These are phyloP conservation scores for Eimeria necatrix DNA, from an alignment of 169 alveolate genomes.

Conservation along the genomic window DNA sequence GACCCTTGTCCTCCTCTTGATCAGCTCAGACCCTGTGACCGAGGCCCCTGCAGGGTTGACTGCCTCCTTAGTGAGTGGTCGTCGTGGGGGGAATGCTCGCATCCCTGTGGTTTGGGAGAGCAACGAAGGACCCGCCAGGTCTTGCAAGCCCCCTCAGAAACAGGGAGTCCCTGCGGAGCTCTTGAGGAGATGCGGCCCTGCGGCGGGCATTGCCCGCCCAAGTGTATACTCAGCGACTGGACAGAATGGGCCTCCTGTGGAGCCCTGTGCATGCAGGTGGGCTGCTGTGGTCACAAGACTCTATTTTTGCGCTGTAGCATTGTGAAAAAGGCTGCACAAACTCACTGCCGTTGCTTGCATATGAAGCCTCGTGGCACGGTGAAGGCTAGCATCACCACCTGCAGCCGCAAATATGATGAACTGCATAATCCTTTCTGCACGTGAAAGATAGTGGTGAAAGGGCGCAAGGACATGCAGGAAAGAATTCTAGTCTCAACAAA, in stretches of 20 bases:
- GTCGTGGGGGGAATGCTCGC: conserved; percentile 85
- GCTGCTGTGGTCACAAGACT: not conserved
- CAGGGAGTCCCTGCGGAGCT: conserved; percentile 57
- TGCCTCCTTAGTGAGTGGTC: conserved; percentile 86
- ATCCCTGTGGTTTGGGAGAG: conserved; percentile 84
- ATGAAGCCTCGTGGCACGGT: too few species aligned
- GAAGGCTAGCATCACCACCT: too few species aligned
- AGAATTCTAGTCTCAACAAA: too few species aligned
- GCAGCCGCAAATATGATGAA: too few species aligned
- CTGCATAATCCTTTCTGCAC: too few species aligned
- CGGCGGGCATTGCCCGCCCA: conserved; percentile 60
- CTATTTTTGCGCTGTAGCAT: too few species aligned
- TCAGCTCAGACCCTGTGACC: conserved; percentile 66
- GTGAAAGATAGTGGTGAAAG: too few species aligned
- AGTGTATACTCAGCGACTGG: conserved; percentile 80
- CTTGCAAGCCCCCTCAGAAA: not conserved
- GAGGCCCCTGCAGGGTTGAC: conserved; percentile 76
- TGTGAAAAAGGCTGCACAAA: too few species aligned
- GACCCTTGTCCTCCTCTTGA: conserved; percentile 72
- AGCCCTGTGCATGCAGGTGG: conserved; percentile 75
- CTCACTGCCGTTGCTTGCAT: too few species aligned
- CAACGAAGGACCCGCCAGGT: conserved; percentile 78
- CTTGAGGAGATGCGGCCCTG: conserved; percentile 64
- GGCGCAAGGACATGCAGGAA: too few species aligned
- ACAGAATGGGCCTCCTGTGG: conserved; percentile 75